These are phyloP conservation scores for Chaetomiaceae sp. DNA, from an alignment of 2,329 filamentous ascomycete genomes.

Conservation along the genomic window DNA sequence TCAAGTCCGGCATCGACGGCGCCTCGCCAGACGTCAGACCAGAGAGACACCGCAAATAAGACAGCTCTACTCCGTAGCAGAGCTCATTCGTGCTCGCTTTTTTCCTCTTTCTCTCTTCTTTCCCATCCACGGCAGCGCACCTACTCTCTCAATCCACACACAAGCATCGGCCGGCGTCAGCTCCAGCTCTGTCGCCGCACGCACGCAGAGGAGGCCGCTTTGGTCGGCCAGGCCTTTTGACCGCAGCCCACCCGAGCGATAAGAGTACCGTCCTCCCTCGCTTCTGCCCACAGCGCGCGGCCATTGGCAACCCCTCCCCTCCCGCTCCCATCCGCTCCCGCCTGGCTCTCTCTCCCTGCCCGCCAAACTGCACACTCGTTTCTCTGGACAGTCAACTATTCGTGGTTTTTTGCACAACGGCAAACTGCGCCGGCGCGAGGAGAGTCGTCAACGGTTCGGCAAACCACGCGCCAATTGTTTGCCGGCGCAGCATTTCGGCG, in stretches of 20 bases:
- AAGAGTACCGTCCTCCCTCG: conserved; percentile 22
- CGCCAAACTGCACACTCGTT: no score
- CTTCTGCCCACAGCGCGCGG: conserved; percentile 4
- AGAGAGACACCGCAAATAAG: no score
- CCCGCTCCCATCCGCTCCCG: conserved; percentile 5
- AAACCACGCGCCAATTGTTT: conserved; percentile 3
- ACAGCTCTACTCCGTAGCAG: no score
- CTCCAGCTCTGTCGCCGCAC: conserved; percentile 5
- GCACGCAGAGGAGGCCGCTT: conserved; percentile 18
- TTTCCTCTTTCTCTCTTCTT: no score
- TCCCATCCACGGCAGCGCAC: background rate
- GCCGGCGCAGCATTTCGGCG: background rate
- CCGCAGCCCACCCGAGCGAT: conserved; percentile 21
- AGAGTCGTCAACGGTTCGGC: conserved; percentile 10
- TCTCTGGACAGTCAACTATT: no score
- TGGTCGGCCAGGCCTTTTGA: conserved; percentile 16
- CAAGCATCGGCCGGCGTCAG: no score
- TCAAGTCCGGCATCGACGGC: background rate
- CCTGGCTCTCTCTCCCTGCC: conserved; percentile 9
- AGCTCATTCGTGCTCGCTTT: no score
- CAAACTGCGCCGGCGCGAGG: conserved; percentile 1
- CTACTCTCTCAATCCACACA: background rate
- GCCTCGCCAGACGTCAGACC: conserved; percentile 14
- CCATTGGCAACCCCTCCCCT: conserved; percentile 6
- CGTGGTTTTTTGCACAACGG: conserved; percentile 4